phyloP scores from a whole-genome alignment of 2,329 filamentous ascomycete species.

The Cladosporium sp. region DNA sequence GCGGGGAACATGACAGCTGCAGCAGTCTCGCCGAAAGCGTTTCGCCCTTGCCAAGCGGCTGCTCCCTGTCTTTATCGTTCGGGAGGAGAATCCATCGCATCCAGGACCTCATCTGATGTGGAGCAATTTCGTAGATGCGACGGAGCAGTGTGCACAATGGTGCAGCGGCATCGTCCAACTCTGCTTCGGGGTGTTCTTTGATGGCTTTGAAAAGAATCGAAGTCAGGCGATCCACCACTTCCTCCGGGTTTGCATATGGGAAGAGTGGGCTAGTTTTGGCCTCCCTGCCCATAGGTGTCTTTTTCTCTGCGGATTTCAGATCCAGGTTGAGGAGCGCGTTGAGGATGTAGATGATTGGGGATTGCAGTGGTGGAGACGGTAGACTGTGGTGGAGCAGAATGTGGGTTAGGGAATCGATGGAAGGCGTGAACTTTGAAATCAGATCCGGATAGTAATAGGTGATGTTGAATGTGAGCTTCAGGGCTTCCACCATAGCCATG shows the following conservation, averaged over 20 bases:
- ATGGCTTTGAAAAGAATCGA: slow-evolving; percentile 66
- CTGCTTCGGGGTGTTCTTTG: slow-evolving; percentile 57
- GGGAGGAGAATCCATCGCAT: slow-evolving; percentile 71
- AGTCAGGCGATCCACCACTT: slow-evolving; percentile 62
- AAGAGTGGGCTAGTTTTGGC: slow-evolving; percentile 55
- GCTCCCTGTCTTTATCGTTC: slow-evolving; percentile 67
- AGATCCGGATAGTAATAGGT: slow-evolving; percentile 68
- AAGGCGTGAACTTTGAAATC: slow-evolving; percentile 58
- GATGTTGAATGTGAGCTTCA: slow-evolving; percentile 88
- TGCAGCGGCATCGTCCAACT: slow-evolving; percentile 68
- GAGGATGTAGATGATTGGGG: slow-evolving; percentile 66
- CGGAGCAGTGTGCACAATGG: slow-evolving; percentile 60
- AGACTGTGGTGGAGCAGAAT: slow-evolving; percentile 62
- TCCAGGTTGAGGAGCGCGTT: slow-evolving; percentile 75
- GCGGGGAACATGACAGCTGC: slow-evolving; percentile 69
- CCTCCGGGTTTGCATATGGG: slow-evolving; percentile 57
- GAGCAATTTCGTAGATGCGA: slow-evolving; percentile 67
- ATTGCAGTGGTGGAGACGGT: slow-evolving; percentile 63
- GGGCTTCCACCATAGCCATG: slow-evolving; percentile 76
- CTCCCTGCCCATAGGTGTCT: slow-evolving; percentile 33
- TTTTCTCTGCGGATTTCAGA: slow-evolving; percentile 3
- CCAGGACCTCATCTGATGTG: slow-evolving; percentile 52
- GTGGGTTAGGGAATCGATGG: slow-evolving; percentile 65
- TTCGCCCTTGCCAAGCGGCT: slow-evolving; percentile 70
- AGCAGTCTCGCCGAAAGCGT: slow-evolving; percentile 74